Evolutionary conservation across 164 flowering plant species (phyloP).

Genomic region (Annona squamosa): DNA sequence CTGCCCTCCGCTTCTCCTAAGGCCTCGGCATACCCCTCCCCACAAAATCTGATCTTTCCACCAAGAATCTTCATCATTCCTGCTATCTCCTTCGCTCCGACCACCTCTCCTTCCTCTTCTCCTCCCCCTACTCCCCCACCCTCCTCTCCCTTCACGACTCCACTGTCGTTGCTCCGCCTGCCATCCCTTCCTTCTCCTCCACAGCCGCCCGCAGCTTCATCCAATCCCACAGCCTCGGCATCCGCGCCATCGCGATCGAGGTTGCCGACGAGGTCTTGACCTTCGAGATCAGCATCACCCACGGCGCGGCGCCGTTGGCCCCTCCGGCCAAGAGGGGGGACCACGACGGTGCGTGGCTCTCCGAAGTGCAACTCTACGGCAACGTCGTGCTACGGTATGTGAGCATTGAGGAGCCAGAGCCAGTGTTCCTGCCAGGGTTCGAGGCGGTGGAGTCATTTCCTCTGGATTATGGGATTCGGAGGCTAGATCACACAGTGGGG

Average conservation of each 20-base stretch:
- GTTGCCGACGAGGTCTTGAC: constrained; percentile 58
- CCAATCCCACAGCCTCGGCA: constrained; percentile 70
- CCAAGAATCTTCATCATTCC: constrained; percentile 67
- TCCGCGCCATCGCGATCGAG: constrained; percentile 59
- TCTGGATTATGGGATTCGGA: constrained; percentile 56
- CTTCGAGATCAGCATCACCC: constrained; percentile 36
- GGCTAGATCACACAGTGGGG: constrained; percentile 86
- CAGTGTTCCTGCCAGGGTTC: constrained; percentile 55
- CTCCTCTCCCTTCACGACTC: constrained; percentile 12
- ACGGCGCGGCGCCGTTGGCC: constrained; percentile 52
- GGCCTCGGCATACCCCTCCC: constrained; percentile 72
- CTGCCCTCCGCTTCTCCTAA: constrained; percentile 62
- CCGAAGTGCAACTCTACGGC: constrained; percentile 69
- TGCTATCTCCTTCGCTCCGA: constrained; percentile 70
- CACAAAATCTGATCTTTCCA: constrained; percentile 81
- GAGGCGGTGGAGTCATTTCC: constrained; percentile 28
- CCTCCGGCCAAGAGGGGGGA: constrained; percentile 11
- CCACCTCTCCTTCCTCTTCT: constrained; percentile 61
- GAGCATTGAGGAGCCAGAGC: constrained; percentile 25
- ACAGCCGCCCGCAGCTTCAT: constrained; percentile 37
- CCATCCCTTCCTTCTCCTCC: constrained; percentile 50
- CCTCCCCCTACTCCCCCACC: constrained; percentile 76
- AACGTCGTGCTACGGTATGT: constrained; percentile 61
- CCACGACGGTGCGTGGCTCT: constrained; percentile 13
- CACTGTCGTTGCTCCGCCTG: constrained; percentile 29